Evolutionary conservation across 768 basidiomycete genomes (phyloP), one percentile per base, ranked within the genome.

Genomic region (Leccinum fibrillosum): DNA sequence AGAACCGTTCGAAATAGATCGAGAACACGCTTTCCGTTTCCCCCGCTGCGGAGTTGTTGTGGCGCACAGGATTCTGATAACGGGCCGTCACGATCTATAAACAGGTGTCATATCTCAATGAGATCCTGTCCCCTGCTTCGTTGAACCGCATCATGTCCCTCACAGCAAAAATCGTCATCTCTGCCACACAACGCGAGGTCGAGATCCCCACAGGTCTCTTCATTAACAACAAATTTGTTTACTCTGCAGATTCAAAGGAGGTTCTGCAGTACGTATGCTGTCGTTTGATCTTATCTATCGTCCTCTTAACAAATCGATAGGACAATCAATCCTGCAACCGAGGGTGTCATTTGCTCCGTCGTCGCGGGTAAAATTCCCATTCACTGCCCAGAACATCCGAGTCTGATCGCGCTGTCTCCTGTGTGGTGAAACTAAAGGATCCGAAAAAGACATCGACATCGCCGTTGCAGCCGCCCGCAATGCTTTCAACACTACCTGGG

Each of bases 211-310:
- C 90, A 7, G 92, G 92, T 17, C 80, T 96, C 25, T 98, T 92
- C 77, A 94, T 98, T 75, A 86, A 94, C 78, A 92, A 92, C 70
- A 82, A 93, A 68, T 95, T 93, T 66, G 88, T 91, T 28, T 71
- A 84, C n/a, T 90, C 89, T 6, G 78, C 80, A 25, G 88, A 90
- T 65, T 88, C 85, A 32, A 67, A 76, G 13, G 87, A 89, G 56
- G 70, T 78, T 47, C 83, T 92, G 68, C 69, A 81, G 89, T 90
- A 64, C 63, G 84, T 72, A 44, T 52, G 0, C 37, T 49, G 21
- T 42, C 54, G 13, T 52, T 49, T 26, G 61, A 57, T 62, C 26
- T 28, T 19, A 53, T 62, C 58, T 23, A 23, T 19, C 28, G 58
- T 23, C 19, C 42, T 30, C 60, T 68, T 56, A 74, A 55, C 35